Base-by-base conservation (phyloP, 768 basidiomycete species). In the Galerina marginata region DNA sequence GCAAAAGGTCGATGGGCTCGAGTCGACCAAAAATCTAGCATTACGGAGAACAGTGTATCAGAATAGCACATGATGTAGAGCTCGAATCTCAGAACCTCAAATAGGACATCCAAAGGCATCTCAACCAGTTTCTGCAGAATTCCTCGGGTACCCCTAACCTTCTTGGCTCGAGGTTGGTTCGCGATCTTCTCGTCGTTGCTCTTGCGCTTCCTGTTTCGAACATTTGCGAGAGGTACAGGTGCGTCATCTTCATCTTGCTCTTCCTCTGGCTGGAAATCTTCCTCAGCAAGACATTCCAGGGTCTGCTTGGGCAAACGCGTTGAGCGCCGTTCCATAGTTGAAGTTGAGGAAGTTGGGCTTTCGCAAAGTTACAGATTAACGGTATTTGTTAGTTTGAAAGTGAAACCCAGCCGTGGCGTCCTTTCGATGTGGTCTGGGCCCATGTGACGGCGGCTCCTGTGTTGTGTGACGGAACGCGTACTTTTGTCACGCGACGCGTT, bases 1-100 rank as follows among this genome's bases (percentile, higher is more conserved):
- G 74, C 38, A 84, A 66, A 26, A 84, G 62, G 65, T 83, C 83
- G 33, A 78, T 50, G 5, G 83, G 83, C 45, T 73, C 71, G 43
- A 84, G 69, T 48, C 77, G 74, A 14, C 78, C 74, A 56, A 84
- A 77, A 51, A 84, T 77, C 73, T 75, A 36, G 14, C 25, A 45
- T 33, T 37, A 26, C 3, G 39, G n/a, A n/a, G 25, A 42, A 3
- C 23, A 38, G 40, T 11, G 16, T 50, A 36, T 10, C 45, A 46
- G n/a, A 39, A 15, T 6, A 20, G 15, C 12, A 38, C 12, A 3
- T 12, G 47, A 6, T 5, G 43, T 46, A 25, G 29, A 39, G 1
- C 25, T 9, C 7, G 37, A 60, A 39, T 14, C 2, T 23, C 14
- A 36, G 23, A 26, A 73, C 73, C 64, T 74, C 73, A 49, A 66